Percentiles rank a stretch among this genome's conserved stretches.
phyloP scores from a whole-genome alignment of 371 early-diverging fungal genomes.

The Syncephalastrum sp. region DNA sequence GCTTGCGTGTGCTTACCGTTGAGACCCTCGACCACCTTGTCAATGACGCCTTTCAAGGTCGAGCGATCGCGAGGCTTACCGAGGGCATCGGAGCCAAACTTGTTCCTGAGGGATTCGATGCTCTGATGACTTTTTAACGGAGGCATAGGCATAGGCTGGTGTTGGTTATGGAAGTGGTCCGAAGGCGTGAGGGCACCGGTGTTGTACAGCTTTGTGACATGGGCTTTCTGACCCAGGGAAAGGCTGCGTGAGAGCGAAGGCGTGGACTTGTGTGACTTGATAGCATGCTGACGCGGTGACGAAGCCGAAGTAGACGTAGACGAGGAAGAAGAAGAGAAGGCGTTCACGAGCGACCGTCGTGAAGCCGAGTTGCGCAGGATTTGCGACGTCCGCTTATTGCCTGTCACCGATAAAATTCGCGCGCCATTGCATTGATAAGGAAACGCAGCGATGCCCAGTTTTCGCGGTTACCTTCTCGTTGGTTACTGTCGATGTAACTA shows the following conservation, averaged over 20 bases:
- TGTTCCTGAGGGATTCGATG: constrained; percentile 3
- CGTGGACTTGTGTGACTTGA: constrained; percentile 23
- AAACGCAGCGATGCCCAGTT: too few species aligned
- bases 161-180: constrained; percentile 4
- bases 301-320: not conserved
- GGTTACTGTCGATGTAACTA: too few species aligned
- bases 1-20: constrained; percentile 29
- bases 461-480: too few species aligned
- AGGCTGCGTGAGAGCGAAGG: constrained; percentile 23
- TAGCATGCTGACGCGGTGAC: constrained; percentile 1
- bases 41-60: constrained; percentile 63
- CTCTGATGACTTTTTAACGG: constrained; percentile 11
- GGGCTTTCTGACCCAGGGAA: constrained; percentile 18
- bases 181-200: constrained; percentile 17
- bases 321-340: constrained; percentile 7
- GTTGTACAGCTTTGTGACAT: constrained; percentile 28
- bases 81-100: constrained; percentile 2
- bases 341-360: constrained; percentile 15
- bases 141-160: constrained; percentile 1
- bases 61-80: constrained; percentile 23
- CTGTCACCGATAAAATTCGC: too few species aligned
- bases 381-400: not conserved
- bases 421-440: too few species aligned
- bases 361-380: constrained; percentile 10
- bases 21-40: constrained; percentile 57